Conservation (phyloP, 176 grass and related monocot species). For the Carex cristatella region DNA sequence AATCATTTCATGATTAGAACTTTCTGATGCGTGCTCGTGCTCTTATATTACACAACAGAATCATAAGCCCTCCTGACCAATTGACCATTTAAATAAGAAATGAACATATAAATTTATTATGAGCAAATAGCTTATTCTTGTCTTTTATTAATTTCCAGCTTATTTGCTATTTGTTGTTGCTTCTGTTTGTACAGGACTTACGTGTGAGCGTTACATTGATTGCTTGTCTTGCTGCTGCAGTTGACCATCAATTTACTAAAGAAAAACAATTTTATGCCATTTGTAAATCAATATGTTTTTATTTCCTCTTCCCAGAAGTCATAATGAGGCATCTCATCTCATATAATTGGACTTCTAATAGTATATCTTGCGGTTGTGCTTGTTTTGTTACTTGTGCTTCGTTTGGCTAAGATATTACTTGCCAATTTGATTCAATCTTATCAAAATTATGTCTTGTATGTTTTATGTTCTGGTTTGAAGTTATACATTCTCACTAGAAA, state of each 20-base stretch:
- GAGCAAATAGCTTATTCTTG: not conserved
- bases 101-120: not conserved
- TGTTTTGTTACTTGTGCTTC: no score
- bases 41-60: no score
- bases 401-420: no score
- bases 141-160: constrained; percentile 28
- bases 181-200: constrained; percentile 80
- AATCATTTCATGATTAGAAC: no score
- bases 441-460: no score
- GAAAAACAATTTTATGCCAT: not conserved
- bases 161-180: constrained; percentile 74
- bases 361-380: no score
- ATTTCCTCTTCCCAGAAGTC: not conserved
- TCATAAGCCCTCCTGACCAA: not conserved
- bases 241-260: not conserved
- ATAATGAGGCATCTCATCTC: not conserved
- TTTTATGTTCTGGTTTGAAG: no score
- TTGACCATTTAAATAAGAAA: no score
- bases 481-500: no score
- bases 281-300: not conserved
- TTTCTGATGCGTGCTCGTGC: no score
- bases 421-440: no score
- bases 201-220: constrained; percentile 89
- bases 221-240: constrained; percentile 84
- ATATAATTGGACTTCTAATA: no score